A percentile compares a stretch with the other conserved stretches of the same genome.
These are phyloP conservation scores for Chloromonas sp. DNA, from an alignment of 163 green algal species.

Conservation along the genomic window DNA sequence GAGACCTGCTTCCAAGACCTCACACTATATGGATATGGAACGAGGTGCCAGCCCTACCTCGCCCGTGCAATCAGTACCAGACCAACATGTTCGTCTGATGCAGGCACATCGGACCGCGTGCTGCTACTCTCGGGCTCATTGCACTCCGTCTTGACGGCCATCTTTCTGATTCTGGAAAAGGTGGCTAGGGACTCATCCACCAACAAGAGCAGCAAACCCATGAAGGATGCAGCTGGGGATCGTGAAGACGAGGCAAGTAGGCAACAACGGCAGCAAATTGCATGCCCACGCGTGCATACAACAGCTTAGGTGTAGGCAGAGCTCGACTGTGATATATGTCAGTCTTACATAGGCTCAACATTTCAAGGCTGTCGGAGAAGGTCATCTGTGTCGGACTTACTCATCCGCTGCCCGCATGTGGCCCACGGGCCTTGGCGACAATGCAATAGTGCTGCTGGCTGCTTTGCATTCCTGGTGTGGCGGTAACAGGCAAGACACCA, in stretches of 20 bases:
- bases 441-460: no score
- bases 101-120: conserved; percentile 62
- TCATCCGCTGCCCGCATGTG: no score
- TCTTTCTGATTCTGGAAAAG: conserved; percentile 65
- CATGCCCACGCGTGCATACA: background rate
- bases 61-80: background rate
- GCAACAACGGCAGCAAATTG: background rate
- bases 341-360: no score
- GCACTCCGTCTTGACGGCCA: conserved; percentile 57
- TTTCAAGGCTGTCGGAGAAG: no score
- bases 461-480: no score
- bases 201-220: background rate
- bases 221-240: background rate
- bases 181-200: background rate
- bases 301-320: no score
- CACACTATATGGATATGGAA: background rate
- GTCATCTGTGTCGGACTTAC: no score
- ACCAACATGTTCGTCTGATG: background rate
- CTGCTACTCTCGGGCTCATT: conserved; percentile 56
- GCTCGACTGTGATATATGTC: no score
- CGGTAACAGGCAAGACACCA: no score
- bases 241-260: conserved; percentile 10
- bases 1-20: background rate
- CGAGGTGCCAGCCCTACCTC: background rate
- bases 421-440: no score